Percentiles rank a stretch among this genome's conserved stretches.
These are phyloP conservation scores for Botrytis medusae DNA, from an alignment of 2,329 filamentous ascomycete species.

Conservation along the genomic window DNA sequence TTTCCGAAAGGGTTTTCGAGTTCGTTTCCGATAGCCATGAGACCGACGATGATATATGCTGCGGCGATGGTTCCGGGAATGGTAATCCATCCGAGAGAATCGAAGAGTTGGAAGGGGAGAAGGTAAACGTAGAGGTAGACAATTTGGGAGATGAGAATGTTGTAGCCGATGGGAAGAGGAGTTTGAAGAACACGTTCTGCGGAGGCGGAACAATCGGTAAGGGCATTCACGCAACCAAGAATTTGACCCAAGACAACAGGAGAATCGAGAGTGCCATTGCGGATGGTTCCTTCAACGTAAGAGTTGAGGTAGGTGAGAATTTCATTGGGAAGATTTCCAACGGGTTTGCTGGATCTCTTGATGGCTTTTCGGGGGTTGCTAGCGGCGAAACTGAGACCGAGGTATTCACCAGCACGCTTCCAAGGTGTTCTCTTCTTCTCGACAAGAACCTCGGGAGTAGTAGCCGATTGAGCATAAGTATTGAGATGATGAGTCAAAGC, in stretches of 20 bases:
- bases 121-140: constrained; percentile 81
- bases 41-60: constrained; percentile 80
- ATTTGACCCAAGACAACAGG: constrained; percentile 36
- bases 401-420: constrained; percentile 68
- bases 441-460: constrained; percentile 41
- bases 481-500: constrained; percentile 70
- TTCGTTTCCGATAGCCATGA: constrained; percentile 73
- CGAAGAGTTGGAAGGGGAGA: constrained; percentile 76
- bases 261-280: constrained; percentile 42
- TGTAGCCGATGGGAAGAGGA: constrained; percentile 78
- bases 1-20: constrained; percentile 84
- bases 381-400: constrained; percentile 73
- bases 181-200: constrained; percentile 80
- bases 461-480: constrained; percentile 66
- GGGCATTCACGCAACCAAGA: constrained; percentile 47
- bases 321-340: constrained; percentile 82
- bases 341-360: constrained; percentile 69
- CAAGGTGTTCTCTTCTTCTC: constrained; percentile 42
- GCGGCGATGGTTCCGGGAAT: constrained; percentile 73
- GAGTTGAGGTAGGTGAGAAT: constrained; percentile 69
- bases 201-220: constrained; percentile 72
- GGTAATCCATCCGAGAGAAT: constrained; percentile 65
- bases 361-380: constrained; percentile 77
- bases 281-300: constrained; percentile 31
- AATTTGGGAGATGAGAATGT: constrained; percentile 81